Evolutionary conservation across 2,329 filamentous ascomycete genomes (phyloP).

Genomic region (Lachnellula subtilissima): DNA sequence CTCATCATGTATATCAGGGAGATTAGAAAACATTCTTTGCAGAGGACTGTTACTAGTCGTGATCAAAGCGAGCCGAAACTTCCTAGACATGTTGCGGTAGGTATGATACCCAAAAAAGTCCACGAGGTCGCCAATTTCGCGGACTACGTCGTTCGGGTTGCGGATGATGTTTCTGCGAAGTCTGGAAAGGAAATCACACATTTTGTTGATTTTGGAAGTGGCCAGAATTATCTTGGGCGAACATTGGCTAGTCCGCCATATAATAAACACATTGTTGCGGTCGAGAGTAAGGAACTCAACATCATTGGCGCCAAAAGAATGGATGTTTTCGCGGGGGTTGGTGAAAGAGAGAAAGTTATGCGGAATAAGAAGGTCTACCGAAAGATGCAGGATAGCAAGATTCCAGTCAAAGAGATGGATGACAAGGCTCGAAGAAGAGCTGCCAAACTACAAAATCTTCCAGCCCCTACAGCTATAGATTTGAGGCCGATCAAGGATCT

Average conservation of each 20-base stretch:
- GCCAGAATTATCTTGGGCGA: conserved; percentile 91
- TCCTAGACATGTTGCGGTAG: conserved; percentile 69
- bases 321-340: conserved; percentile 76
- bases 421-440: conserved; percentile 36
- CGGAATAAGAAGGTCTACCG: conserved; percentile 79
- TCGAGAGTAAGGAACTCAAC: conserved; percentile 82
- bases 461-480: conserved; percentile 32
- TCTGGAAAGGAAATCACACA: conserved; percentile 66
- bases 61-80: conserved; percentile 50
- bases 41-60: conserved; percentile 51
- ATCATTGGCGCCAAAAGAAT: conserved; percentile 79
- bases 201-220: conserved; percentile 92
- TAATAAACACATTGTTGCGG: conserved; percentile 80
- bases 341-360: conserved; percentile 66
- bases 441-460: conserved; percentile 30
- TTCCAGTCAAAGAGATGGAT: conserved; percentile 38
- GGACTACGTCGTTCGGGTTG: conserved; percentile 66
- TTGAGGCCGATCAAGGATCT: conserved; percentile 48
- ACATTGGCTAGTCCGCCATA: conserved; percentile 82
- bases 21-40: conserved; percentile 65
- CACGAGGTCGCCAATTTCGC: conserved; percentile 92
- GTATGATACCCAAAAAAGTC: conserved; percentile 94
- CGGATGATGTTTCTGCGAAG: conserved; percentile 52
- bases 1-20: conserved; percentile 68
- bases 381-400: conserved; percentile 27